Base-by-base conservation (phyloP, 2,329 filamentous ascomycete species). In the Curvularia sp. region DNA sequence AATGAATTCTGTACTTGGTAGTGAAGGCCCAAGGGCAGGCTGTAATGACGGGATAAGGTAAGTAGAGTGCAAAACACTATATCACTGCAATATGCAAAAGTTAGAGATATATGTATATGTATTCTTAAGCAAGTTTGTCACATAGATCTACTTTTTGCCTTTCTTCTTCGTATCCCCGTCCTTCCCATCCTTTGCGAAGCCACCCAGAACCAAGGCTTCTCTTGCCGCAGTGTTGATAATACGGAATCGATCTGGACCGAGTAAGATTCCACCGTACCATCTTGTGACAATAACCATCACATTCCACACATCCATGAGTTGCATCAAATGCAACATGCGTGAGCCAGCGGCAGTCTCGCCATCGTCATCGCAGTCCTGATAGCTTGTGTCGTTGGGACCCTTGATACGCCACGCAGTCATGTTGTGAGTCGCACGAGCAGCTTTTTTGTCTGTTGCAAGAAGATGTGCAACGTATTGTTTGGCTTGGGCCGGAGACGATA, bases 281-380 rank as follows among this genome's bases (percentile, higher is more conserved):
- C 95, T 82, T 38, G 91, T 93, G 27, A 99, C 94, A 3, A 99
- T 89, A 0, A 99, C 92, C 81, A 98, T 89, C 15, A 90, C 89
- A 76, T 96, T 87, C 93, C 93, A 97, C 10, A 96, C 83, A 71
- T 93, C 91, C 91, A 97, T 97, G 60, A 97, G 79, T 80, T 97
- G 93, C 88, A 99, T 89, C 28, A 99, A 81, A 79, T 96, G 92
- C 59, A 98, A 78, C 71, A 99, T 78, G 41, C 95, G 84, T 0
- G 90, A 88, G 0, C 95, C 95, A 0, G 95, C 95, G 5, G 95
- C 95, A 25, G 91, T 91, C 82, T 99, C 95, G 2, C 95, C 95
- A 75, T 99, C 95, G 70, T 99, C 95, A 70, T 99, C 91, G 73
- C 89, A 97, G 78, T 99, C 95, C 76, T 98, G 93, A 66, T 89